These are phyloP conservation scores for Sporothrix schenckii DNA, from an alignment of 2,329 filamentous ascomycete species.

Conservation along the genomic window DNA sequence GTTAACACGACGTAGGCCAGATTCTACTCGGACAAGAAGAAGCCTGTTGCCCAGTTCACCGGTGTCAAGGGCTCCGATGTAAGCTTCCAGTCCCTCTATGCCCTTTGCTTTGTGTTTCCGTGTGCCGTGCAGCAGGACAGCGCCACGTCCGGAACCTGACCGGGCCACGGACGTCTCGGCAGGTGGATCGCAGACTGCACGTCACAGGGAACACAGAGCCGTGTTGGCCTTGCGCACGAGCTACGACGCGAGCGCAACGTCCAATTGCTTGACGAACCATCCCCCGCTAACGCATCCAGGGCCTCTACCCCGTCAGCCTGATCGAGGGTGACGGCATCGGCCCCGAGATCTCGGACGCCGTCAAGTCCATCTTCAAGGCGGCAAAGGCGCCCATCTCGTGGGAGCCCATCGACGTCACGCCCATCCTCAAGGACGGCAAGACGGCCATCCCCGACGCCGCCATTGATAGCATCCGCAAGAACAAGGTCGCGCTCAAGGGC, in stretches of 20 bases:
- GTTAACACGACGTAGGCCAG: conserved; percentile 41
- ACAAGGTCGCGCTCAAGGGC: conserved; percentile 97
- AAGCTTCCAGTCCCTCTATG: conserved; percentile 45
- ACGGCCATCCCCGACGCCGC: conserved; percentile 91
- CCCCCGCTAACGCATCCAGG: conserved; percentile 55
- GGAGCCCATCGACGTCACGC: conserved; percentile 96
- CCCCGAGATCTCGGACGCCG: conserved; percentile 94
- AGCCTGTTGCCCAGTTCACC: conserved; percentile 88
- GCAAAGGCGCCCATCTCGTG: conserved; percentile 94
- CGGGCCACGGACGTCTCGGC: conserved; percentile 10
- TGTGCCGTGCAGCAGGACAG: background rate
- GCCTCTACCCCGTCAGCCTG: conserved; percentile 92
- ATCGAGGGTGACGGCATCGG: conserved; percentile 99
- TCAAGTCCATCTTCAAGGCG: conserved; percentile 98
- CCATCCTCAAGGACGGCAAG: conserved; percentile 90
- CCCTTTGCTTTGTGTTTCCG: background rate
- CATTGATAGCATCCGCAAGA: conserved; percentile 89
- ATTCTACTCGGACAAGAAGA: conserved; percentile 67
- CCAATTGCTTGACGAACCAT: background rate
- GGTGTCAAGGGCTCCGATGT: conserved; percentile 87
- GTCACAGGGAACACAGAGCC: background rate
- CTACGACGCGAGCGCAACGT: background rate
- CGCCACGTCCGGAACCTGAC: background rate
- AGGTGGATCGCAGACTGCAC: background rate
- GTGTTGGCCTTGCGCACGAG: background rate